These are phyloP conservation scores for Alternaria consortialis DNA, from an alignment of 2,329 filamentous ascomycete species.

Conservation along the genomic window DNA sequence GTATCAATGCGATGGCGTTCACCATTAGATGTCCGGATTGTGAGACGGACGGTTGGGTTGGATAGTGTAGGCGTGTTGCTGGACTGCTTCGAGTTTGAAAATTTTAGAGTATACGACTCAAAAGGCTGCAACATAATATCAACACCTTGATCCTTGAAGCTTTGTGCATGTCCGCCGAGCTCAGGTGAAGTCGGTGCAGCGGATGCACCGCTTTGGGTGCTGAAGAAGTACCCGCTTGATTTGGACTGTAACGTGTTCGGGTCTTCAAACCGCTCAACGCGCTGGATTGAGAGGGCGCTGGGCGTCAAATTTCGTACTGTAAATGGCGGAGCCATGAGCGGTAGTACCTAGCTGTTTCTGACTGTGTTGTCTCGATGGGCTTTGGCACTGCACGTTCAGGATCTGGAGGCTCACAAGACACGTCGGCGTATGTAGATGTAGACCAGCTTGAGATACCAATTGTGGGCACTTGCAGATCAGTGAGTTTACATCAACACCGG, in stretches of 20 bases:
- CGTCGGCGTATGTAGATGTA: background rate
- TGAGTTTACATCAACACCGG: background rate
- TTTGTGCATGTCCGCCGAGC: constrained; percentile 65
- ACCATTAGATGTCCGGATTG: constrained; percentile 68
- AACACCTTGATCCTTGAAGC: constrained; percentile 69
- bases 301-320: constrained; percentile 84
- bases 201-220: constrained; percentile 32
- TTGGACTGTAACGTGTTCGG: constrained; percentile 54
- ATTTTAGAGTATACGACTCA: constrained; percentile 68
- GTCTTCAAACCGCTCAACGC: constrained; percentile 76
- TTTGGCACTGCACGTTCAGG: background rate
- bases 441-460: background rate
- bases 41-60: constrained; percentile 74
- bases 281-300: constrained; percentile 74
- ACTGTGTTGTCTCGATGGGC: background rate
- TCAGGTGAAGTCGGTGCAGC: constrained; percentile 51
- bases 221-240: constrained; percentile 45
- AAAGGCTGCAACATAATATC: constrained; percentile 74
- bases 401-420: background rate
- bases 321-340: constrained; percentile 57
- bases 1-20: constrained; percentile 76
- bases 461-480: background rate
- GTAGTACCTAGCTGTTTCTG: background rate
- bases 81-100: constrained; percentile 50
- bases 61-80: constrained; percentile 24